Evolutionary conservation across 83 land plant genomes (phyloP).

Genomic region (Picea abies): DNA sequence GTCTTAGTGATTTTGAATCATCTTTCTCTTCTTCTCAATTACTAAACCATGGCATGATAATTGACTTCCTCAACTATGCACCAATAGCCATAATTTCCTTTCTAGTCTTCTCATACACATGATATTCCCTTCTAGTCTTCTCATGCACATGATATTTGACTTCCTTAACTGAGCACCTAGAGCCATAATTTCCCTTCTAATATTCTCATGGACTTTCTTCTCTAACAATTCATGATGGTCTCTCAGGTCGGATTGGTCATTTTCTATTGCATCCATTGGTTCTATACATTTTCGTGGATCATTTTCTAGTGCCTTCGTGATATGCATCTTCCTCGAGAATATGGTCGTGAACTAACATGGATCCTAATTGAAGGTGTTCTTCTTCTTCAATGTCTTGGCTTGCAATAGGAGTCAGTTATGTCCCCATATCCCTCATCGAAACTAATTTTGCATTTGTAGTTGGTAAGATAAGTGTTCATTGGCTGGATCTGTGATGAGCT

Average conservation of each 20-base stretch:
- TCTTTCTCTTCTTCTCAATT: no score
- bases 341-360: constrained; percentile 53
- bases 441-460: constrained; percentile 38
- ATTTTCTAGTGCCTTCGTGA: background rate
- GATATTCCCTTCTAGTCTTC: no score
- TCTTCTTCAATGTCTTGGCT: constrained; percentile 74
- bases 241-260: background rate
- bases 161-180: constrained; percentile 20
- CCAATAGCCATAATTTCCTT: no score
- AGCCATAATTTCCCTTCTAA: constrained; percentile 19
- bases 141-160: constrained; percentile 5
- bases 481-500: background rate
- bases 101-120: no score
- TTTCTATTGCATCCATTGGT: background rate
- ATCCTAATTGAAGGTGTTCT: constrained; percentile 59
- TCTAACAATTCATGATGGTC: background rate
- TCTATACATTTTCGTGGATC: no score
- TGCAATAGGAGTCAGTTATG: constrained; percentile 78
- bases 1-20: no score
- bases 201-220: constrained; percentile 10
- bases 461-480: constrained; percentile 45
- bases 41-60: no score
- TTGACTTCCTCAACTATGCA: no score
- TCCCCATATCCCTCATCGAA: constrained; percentile 76
- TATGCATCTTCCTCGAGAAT: constrained; percentile 41